phyloP scores from a whole-genome alignment of 106 monocot species.

The Dactylorhiza incarnata region DNA sequence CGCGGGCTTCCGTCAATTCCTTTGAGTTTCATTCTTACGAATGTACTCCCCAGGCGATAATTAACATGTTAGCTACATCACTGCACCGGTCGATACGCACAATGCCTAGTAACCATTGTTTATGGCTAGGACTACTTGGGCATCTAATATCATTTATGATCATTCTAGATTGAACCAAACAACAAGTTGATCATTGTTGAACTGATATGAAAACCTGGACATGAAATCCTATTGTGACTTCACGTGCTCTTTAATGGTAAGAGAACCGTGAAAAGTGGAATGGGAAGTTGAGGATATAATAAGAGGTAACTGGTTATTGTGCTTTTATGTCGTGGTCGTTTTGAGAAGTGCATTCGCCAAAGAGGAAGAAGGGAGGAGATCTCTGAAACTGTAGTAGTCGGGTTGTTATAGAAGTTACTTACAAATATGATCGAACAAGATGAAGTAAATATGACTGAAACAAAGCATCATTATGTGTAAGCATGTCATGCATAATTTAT shows the following conservation, averaged over 20 bases:
- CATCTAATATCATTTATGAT: too few relatives aligned
- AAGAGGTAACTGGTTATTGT: neutral
- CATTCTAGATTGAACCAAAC: too few relatives aligned
- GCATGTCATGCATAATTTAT: neutral
- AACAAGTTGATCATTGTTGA: neutral
- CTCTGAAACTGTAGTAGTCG: neutral
- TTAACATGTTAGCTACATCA: too few relatives aligned
- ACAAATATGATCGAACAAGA: neutral
- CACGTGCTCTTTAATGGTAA: neutral
- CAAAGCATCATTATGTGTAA: neutral
- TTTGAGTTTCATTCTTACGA: too few relatives aligned
- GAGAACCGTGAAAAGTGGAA: neutral
- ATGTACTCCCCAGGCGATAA: too few relatives aligned
- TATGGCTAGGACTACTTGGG: too few relatives aligned
- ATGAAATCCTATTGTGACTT: neutral
- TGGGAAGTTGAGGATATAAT: neutral
- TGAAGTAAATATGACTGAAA: neutral
- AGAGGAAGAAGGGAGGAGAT: neutral
- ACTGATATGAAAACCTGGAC: neutral
- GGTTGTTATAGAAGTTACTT: neutral
- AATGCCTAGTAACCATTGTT: too few relatives aligned
- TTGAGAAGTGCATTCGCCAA: neutral
- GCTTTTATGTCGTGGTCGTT: neutral
- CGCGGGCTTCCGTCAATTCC: too few relatives aligned
- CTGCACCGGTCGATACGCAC: too few relatives aligned